Conservation (phyloP, 441 rosid species). For the Dalechampia spathulata region DNA sequence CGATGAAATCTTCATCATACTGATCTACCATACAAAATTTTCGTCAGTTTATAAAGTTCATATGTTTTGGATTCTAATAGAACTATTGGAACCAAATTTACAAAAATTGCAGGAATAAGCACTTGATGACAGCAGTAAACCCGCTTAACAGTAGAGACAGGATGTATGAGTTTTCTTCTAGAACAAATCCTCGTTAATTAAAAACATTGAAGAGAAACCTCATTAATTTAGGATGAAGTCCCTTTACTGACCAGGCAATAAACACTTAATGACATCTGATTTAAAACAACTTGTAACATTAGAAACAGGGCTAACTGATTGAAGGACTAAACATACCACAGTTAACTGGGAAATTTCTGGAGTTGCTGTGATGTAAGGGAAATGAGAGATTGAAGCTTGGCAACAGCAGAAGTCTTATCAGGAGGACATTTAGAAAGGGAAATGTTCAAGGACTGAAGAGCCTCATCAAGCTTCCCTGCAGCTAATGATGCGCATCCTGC, state of each 20-base stretch:
- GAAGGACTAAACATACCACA: not conserved
- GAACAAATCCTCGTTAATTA: too few species aligned
- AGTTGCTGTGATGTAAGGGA: constrained; percentile 50
- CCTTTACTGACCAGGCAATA: too few species aligned
- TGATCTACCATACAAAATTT: not conserved
- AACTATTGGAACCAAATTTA: too few species aligned
- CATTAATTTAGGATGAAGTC: too few species aligned
- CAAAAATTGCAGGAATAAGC: not conserved
- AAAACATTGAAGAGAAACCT: too few species aligned
- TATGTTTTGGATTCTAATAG: too few species aligned
- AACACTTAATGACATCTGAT: not conserved
- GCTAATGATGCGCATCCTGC: constrained; percentile 67
- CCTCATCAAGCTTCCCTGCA: constrained; percentile 57
- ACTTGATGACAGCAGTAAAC: not conserved
- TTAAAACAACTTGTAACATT: not conserved
- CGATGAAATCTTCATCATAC: not conserved
- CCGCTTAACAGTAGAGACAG: too few species aligned
- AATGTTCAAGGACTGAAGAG: constrained; percentile 43
- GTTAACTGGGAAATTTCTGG: constrained; percentile 23
- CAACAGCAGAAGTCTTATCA: constrained; percentile 55
- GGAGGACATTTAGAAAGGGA: constrained; percentile 67
- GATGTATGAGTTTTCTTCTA: too few species aligned
- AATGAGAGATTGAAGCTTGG: constrained; percentile 61
- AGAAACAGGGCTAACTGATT: not conserved
- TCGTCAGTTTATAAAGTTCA: too few species aligned